Conservation (phyloP, 1,284 basidiomycete species). For the Trametes polyzona region DNA sequence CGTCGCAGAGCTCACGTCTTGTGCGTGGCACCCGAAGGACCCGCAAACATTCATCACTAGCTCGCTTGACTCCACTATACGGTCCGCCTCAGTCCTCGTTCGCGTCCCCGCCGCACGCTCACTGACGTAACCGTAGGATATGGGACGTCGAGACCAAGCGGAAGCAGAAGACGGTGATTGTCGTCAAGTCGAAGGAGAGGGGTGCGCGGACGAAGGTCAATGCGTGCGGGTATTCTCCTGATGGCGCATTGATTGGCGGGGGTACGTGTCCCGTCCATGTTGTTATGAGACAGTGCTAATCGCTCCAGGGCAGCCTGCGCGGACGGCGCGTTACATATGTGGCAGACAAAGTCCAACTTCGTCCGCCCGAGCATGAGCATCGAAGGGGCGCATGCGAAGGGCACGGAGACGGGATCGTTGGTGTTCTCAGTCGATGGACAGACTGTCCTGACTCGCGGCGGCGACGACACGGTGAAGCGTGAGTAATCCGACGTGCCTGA, state of each 20-base stretch:
- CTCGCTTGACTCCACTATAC: slow-evolving; percentile 93
- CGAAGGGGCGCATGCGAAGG: slow-evolving; percentile 85
- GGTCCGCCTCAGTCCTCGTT: slow-evolving; percentile 51
- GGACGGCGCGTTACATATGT: slow-evolving; percentile 92
- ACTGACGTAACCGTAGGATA: slow-evolving; percentile 56
- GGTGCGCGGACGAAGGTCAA: slow-evolving; percentile 95
- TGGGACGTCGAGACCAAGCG: slow-evolving; percentile 91
- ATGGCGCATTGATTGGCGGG: slow-evolving; percentile 85
- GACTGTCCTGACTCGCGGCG: slow-evolving; percentile 84
- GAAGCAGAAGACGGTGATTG: slow-evolving; percentile 93
- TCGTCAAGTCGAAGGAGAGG: slow-evolving; percentile 94
- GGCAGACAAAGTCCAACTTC: slow-evolving; percentile 92
- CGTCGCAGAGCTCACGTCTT: slow-evolving; percentile 89
- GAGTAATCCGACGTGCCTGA: slow-evolving; percentile 40
- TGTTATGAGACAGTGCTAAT: slow-evolving; percentile 2
- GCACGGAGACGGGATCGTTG: slow-evolving; percentile 83
- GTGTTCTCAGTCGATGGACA: slow-evolving; percentile 84
- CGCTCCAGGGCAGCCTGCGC: slow-evolving; percentile 62
- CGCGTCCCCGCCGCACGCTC: background rate
- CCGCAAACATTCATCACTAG: slow-evolving; percentile 86
- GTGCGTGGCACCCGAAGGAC: slow-evolving; percentile 91
- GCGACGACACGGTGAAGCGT: slow-evolving; percentile 95
- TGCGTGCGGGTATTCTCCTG: slow-evolving; percentile 82
- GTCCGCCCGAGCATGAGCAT: slow-evolving; percentile 86
- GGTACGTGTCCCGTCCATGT: slow-evolving; percentile 52